A percentile compares a stretch with the other conserved stretches of the same genome.
These are phyloP conservation scores for Ogataea nitratoaversa DNA, from an alignment of 805 yeast species.

Conservation along the genomic window DNA sequence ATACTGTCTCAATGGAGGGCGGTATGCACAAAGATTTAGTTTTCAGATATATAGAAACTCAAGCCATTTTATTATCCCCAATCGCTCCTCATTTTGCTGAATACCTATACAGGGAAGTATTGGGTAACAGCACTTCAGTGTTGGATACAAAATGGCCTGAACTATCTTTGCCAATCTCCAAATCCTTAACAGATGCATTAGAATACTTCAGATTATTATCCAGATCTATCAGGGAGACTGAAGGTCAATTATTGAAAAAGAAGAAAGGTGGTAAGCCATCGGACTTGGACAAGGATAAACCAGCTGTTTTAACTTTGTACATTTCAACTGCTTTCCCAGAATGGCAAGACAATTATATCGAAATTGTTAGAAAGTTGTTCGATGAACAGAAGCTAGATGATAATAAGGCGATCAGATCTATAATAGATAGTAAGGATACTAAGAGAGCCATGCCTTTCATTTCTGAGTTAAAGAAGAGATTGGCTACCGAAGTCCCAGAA, in stretches of 20 bases:
- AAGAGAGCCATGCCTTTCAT: conserved; percentile 98
- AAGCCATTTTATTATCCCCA: conserved; percentile 81
- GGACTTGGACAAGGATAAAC: conserved; percentile 70
- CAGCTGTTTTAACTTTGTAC: conserved; percentile 68
- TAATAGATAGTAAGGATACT: conserved; percentile 77
- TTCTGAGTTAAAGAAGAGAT: conserved; percentile 76
- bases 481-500: conserved; percentile 63
- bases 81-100: conserved; percentile 96
- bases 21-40: conserved; percentile 83
- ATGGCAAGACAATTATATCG: conserved; percentile 59
- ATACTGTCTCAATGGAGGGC: conserved; percentile 49
- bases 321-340: conserved; percentile 77
- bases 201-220: conserved; percentile 74
- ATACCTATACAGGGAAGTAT: conserved; percentile 77
- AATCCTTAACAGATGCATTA: conserved; percentile 60
- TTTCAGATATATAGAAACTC: conserved; percentile 77
- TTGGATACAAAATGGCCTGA: conserved; percentile 78
- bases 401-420: conserved; percentile 57
- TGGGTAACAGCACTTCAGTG: conserved; percentile 61
- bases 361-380: conserved; percentile 71
- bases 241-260: conserved; percentile 77
- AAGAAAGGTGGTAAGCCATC: conserved; percentile 81
- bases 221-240: conserved; percentile 88
- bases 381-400: conserved; percentile 61
- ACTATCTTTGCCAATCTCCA: conserved; percentile 62